Conservation (phyloP, 2,329 filamentous ascomycete species). For the Colletotrichum chrysophilum region DNA sequence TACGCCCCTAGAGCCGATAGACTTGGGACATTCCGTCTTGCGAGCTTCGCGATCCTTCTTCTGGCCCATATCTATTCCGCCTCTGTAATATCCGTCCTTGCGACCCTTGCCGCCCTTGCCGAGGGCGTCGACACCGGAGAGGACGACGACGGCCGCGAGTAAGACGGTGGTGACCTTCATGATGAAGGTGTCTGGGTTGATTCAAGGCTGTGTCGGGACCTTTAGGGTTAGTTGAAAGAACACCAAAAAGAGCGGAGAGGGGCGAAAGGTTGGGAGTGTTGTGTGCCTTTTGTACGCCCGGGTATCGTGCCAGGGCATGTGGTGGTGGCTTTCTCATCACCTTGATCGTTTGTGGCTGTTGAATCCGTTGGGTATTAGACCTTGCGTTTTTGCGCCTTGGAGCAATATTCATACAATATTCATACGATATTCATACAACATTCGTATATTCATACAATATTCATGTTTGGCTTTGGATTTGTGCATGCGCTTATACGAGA, state of each 20-base stretch:
- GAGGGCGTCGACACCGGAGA: not conserved
- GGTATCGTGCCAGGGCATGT: not conserved
- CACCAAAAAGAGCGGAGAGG: not conserved
- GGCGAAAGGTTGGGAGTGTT: not conserved
- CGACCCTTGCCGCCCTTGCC: no score
- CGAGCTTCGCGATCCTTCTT: not conserved
- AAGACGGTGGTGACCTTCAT: not conserved
- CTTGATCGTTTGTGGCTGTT: not conserved
- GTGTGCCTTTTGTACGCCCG: not conserved
- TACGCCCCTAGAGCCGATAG: not conserved
- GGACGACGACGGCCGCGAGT: not conserved
- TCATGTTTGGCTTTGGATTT: not conserved
- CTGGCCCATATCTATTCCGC: no score
- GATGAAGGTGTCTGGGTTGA: not conserved
- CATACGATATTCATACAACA: not conserved
- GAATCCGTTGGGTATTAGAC: not conserved
- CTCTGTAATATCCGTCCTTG: no score
- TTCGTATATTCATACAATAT: no score
- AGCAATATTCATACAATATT: no score
- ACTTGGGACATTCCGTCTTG: not conserved
- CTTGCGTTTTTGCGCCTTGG: not conserved
- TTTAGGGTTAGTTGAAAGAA: not conserved
- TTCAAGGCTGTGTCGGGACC: not conserved
- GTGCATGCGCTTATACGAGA: not conserved
- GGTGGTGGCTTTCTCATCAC: not conserved